Conservation (phyloP, 371 early-diverging fungal species). For the Catenaria anguillulae region DNA sequence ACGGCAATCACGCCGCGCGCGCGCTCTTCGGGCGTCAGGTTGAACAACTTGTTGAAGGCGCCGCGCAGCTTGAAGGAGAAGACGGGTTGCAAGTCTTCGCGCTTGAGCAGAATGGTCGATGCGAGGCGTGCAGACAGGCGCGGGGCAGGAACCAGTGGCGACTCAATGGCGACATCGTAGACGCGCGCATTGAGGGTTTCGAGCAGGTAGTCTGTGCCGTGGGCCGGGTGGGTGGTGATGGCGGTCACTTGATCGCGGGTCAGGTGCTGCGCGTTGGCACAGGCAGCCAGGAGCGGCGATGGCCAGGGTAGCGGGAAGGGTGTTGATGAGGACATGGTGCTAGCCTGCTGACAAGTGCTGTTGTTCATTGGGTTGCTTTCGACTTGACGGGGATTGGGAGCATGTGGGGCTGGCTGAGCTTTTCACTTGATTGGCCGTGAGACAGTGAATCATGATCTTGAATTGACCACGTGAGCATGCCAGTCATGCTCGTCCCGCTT, state of each 20-base stretch:
- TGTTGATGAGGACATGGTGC: too few species aligned
- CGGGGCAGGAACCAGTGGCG: background rate
- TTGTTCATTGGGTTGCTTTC: too few species aligned
- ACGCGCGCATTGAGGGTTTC: constrained; percentile 69
- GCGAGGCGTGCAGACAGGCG: background rate
- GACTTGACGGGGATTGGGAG: too few species aligned
- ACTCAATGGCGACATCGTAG: constrained; percentile 6
- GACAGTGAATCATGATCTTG: too few species aligned
- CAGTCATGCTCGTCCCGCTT: too few species aligned
- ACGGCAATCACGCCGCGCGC: constrained; percentile 26
- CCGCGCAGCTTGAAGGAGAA: constrained; percentile 41
- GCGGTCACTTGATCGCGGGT: background rate
- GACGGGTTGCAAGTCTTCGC: constrained; percentile 41
- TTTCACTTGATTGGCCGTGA: too few species aligned
- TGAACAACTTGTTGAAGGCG: constrained; percentile 29
- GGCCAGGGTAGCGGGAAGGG: too few species aligned
- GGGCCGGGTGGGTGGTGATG: background rate
- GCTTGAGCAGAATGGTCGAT: constrained; percentile 31
- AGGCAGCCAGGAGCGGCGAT: too few species aligned
- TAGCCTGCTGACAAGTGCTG: too few species aligned
- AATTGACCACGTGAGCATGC: too few species aligned
- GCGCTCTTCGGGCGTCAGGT: constrained; percentile 3
- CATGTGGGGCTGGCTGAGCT: too few species aligned
- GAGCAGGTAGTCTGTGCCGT: constrained; percentile 58
- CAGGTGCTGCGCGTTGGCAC: too few species aligned